A percentile compares a stretch with the other conserved stretches of the same genome.
Evolutionary conservation across 768 basidiomycete species (phyloP).

Genomic region (Lepiota brunneoincarnata): DNA sequence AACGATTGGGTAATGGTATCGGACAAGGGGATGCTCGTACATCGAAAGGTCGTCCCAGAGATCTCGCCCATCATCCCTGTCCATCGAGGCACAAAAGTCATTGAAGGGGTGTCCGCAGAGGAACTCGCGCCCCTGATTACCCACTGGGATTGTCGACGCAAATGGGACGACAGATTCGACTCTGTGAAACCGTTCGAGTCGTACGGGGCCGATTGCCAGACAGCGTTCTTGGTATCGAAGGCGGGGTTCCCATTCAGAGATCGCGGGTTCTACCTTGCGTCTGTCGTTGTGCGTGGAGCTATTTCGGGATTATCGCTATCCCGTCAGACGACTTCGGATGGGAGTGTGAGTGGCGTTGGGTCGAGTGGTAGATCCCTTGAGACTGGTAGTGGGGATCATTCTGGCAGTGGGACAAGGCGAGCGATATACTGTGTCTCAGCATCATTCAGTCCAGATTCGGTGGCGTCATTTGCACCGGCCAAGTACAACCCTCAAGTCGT

Average conservation of each 20-base stretch:
- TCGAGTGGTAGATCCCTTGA: background rate
- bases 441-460: constrained; percentile 72
- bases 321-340: constrained; percentile 41
- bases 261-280: constrained; percentile 81
- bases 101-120: constrained; percentile 92
- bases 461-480: constrained; percentile 47
- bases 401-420: constrained; percentile 39
- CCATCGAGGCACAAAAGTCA: constrained; percentile 85
- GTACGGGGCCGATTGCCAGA: constrained; percentile 73
- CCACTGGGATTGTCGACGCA: constrained; percentile 67
- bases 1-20: constrained; percentile 75
- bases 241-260: constrained; percentile 90
- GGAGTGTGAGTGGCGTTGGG: constrained; percentile 24
- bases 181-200: constrained; percentile 67
- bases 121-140: constrained; percentile 77
- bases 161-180: constrained; percentile 88
- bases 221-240: constrained; percentile 69
- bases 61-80: constrained; percentile 82
- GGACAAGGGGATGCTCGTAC: constrained; percentile 74
- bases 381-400: constrained; percentile 15
- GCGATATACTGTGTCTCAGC: constrained; percentile 83
- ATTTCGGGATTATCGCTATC: constrained; percentile 28
- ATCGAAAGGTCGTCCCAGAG: constrained; percentile 71
- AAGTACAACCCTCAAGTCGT: constrained; percentile 78
- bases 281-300: constrained; percentile 61